Percentiles rank a stretch among this genome's conserved stretches.
These are phyloP conservation scores for Alternaria dauci DNA, from an alignment of 2,329 filamentous ascomycete genomes.

Conservation along the genomic window DNA sequence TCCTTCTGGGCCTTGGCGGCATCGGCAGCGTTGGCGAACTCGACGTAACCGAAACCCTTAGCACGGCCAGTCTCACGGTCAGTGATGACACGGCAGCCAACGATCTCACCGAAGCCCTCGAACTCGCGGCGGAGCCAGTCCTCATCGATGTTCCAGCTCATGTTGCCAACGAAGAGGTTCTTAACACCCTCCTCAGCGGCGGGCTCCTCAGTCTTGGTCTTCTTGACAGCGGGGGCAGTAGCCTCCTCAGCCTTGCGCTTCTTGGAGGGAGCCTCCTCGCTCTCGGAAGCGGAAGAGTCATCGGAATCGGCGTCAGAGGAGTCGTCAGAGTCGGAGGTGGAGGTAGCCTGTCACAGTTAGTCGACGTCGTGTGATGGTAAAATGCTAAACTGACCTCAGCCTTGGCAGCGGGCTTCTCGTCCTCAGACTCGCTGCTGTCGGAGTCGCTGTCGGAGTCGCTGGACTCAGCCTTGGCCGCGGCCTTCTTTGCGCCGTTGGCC, in stretches of 20 bases:
- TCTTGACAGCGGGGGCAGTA: slow-evolving; percentile 66
- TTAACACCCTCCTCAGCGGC: slow-evolving; percentile 59
- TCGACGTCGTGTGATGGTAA: background rate
- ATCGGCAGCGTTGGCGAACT: slow-evolving; percentile 74
- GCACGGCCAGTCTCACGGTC: slow-evolving; percentile 83
- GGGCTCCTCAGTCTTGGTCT: slow-evolving; percentile 68
- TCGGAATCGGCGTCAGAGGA: slow-evolving; percentile 50
- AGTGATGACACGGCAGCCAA: slow-evolving; percentile 79
- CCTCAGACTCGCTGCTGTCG: slow-evolving; percentile 39
- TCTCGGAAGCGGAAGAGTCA: slow-evolving; percentile 41
- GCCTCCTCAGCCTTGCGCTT: slow-evolving; percentile 72
- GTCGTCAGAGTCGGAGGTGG: slow-evolving; percentile 21
- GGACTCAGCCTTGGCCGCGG: slow-evolving; percentile 49
- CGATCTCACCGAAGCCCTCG: slow-evolving; percentile 76
- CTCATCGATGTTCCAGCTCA: slow-evolving; percentile 91
- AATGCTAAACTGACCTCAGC: slow-evolving; percentile 43
- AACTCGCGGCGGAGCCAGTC: slow-evolving; percentile 82
- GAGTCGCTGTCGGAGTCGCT: slow-evolving; percentile 41
- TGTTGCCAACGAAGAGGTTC: slow-evolving; percentile 88
- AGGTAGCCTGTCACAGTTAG: slow-evolving; percentile 39
- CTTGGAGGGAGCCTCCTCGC: slow-evolving; percentile 60
- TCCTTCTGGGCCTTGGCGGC: slow-evolving; percentile 76
- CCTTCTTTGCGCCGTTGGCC: slow-evolving; percentile 43
- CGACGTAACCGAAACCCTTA: slow-evolving; percentile 93
- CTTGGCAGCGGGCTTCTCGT: slow-evolving; percentile 39